phyloP scores from a whole-genome alignment of 331 rosid species.

The Arachis monticola region DNA sequence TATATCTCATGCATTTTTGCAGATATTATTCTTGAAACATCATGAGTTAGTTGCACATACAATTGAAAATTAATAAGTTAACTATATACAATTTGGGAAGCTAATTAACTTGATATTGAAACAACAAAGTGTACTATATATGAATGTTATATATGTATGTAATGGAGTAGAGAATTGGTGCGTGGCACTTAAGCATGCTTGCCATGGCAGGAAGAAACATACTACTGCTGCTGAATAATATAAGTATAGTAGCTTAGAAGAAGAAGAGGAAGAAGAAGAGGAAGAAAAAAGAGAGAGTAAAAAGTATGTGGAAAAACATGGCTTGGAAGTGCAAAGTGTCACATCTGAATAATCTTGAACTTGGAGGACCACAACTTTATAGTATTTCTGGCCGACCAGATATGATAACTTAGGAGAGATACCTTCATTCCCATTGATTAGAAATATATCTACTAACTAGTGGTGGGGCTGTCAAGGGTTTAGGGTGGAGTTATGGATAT shows the following conservation, averaged over 20 bases:
- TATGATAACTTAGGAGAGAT: slow-evolving; percentile 37
- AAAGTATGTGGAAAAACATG: slow-evolving; percentile 20
- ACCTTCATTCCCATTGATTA: slow-evolving; percentile 16
- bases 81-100: background rate
- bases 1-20: too few relatives aligned
- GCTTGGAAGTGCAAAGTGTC: slow-evolving; percentile 14
- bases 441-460: background rate
- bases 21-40: too few relatives aligned
- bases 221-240: background rate
- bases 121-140: background rate
- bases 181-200: slow-evolving; percentile 38
- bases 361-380: slow-evolving; percentile 38
- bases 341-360: slow-evolving; percentile 18
- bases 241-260: too few relatives aligned
- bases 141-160: too few relatives aligned
- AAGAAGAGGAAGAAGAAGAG: background rate
- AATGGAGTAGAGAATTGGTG: too few relatives aligned
- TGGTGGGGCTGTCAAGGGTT: slow-evolving; percentile 33
- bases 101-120: background rate
- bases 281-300: slow-evolving; percentile 17
- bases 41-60: too few relatives aligned
- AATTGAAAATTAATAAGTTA: too few relatives aligned
- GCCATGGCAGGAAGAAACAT: slow-evolving; percentile 38
- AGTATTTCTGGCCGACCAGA: slow-evolving; percentile 50
- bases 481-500: slow-evolving; percentile 10